These are phyloP conservation scores for Curvularia lunata DNA, from an alignment of 2,329 filamentous ascomycete genomes.

Conservation along the genomic window DNA sequence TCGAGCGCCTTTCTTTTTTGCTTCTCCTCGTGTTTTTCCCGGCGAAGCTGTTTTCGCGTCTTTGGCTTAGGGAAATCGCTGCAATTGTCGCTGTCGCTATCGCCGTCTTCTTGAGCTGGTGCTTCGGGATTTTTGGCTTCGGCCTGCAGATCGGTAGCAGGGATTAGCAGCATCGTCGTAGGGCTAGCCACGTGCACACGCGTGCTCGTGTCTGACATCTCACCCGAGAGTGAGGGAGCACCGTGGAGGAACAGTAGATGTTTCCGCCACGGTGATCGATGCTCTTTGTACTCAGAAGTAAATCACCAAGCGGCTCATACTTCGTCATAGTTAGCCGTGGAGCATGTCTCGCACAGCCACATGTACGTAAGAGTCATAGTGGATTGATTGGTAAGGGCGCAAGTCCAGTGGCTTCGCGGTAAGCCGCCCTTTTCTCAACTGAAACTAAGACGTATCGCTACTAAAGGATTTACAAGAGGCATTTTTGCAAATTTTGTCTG, in stretches of 20 bases:
- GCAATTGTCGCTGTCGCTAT: slow-evolving; percentile 12
- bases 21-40: slow-evolving; percentile 22
- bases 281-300: neutral
- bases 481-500: slow-evolving; percentile 8
- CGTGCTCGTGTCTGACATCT: slow-evolving; percentile 40
- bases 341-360: slow-evolving; percentile 31
- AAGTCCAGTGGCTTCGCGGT: slow-evolving; percentile 9
- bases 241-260: neutral
- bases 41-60: slow-evolving; percentile 36
- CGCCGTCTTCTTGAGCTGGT: slow-evolving; percentile 13
- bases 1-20: slow-evolving; percentile 7
- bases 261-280: neutral
- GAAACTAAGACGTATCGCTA: slow-evolving; percentile 1
- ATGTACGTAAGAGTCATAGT: slow-evolving; percentile 42
- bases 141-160: slow-evolving; percentile 22
- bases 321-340: slow-evolving; percentile 18
- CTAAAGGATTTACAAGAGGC: neutral
- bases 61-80: slow-evolving; percentile 6
- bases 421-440: slow-evolving; percentile 28
- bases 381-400: slow-evolving; percentile 46
- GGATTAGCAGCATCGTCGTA: slow-evolving; percentile 25
- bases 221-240: neutral
- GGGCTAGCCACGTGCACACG: slow-evolving; percentile 45
- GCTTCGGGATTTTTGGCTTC: slow-evolving; percentile 29
- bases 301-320: neutral